phyloP scores from a whole-genome alignment of 2,329 filamentous ascomycete genomes.

The Colletotrichum magnum region DNA sequence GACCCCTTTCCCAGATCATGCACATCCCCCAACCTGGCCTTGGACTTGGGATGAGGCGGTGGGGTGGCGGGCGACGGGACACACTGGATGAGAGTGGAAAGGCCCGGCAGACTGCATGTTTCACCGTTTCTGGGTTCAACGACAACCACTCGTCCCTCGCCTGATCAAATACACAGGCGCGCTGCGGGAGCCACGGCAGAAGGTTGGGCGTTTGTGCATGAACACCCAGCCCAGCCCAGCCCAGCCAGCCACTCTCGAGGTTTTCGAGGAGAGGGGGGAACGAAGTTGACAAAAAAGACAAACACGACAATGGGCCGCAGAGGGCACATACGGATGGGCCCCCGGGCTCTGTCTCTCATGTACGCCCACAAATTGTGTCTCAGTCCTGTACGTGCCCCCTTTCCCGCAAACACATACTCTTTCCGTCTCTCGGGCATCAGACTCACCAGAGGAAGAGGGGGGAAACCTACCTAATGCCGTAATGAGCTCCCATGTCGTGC shows the following conservation, averaged over 20 bases:
- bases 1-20: conserved; percentile 10
- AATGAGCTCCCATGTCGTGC: neutral
- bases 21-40: conserved; percentile 6
- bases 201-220: neutral
- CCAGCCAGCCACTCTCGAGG: no score
- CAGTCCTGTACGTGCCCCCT: neutral
- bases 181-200: neutral
- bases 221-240: neutral
- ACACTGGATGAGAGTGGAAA: neutral
- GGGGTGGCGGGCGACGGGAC: neutral
- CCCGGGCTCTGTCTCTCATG: neutral
- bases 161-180: neutral
- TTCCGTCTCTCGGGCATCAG: neutral
- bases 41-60: neutral
- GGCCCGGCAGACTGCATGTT: conserved; percentile 24
- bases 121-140: conserved; percentile 7
- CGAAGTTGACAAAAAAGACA: neutral
- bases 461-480: neutral
- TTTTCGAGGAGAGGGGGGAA: no score
- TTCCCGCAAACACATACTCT: neutral
- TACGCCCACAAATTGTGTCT: conserved; percentile 17
- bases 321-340: neutral
- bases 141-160: conserved; percentile 15
- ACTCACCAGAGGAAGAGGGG: neutral
- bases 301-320: conserved; percentile 2